Conservation (phyloP, 202 grass and related monocot genomes). For the Elaeis oleifera region DNA sequence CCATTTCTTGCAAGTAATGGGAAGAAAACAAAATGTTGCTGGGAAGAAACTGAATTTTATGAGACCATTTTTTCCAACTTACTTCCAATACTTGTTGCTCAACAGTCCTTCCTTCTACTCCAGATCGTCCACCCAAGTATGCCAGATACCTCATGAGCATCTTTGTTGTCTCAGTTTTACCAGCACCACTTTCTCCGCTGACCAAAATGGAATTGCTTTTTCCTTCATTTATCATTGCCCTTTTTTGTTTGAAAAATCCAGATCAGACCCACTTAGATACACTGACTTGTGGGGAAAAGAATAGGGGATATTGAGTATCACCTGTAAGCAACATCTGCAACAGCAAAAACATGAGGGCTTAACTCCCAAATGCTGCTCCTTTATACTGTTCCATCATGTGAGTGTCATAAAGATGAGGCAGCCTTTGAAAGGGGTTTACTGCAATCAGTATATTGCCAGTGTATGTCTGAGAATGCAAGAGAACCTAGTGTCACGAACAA, state of each 20-base stretch:
- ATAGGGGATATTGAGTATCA: conserved; percentile 24
- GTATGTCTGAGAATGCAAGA: conserved; percentile 57
- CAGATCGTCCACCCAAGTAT: conserved; percentile 84
- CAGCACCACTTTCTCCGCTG: conserved; percentile 99
- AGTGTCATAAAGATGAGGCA: conserved; percentile 96
- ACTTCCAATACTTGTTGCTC: conserved; percentile 99
- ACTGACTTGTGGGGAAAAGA: conserved; percentile 6
- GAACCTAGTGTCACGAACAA: not conserved
- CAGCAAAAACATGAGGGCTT: conserved; percentile 94
- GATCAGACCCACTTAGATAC: conserved; percentile 20
- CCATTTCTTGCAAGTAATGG: conserved; percentile 9
- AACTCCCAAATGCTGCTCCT: conserved; percentile 94
- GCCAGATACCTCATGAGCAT: conserved; percentile 99
- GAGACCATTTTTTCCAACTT: conserved; percentile 14
- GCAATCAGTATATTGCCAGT: conserved; percentile 99
- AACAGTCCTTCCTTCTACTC: conserved; percentile 95
- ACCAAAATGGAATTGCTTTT: conserved; percentile 99
- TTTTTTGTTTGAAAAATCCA: conserved; percentile 37
- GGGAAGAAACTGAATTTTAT: too few species aligned
- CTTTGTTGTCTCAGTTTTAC: conserved; percentile 99
- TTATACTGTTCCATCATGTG: conserved; percentile 99
- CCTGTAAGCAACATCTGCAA: conserved; percentile 99
- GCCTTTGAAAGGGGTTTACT: conserved; percentile 94
- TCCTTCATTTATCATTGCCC: conserved; percentile 99
- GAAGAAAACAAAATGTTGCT: too few species aligned